Conservation (phyloP, 176 grass and related monocot genomes). For the Canna indica region DNA sequence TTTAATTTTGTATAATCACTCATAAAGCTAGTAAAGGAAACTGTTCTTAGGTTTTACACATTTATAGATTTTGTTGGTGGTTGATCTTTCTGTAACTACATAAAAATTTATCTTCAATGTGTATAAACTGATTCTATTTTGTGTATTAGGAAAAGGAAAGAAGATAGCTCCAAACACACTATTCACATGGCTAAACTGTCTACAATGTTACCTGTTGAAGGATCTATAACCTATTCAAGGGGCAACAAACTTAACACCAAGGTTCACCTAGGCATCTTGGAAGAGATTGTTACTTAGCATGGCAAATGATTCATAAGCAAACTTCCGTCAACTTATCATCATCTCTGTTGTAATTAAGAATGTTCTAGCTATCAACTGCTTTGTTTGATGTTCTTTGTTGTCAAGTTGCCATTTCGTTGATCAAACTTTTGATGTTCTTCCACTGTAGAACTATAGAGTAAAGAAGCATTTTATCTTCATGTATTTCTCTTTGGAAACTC, state of each 20-base stretch:
- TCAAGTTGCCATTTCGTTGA: not conserved
- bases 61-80: no score
- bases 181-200: not conserved
- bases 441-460: no score
- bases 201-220: not conserved
- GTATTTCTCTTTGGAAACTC: no score
- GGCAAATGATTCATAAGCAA: not conserved
- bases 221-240: not conserved
- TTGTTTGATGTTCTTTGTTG: not conserved
- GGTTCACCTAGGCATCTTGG: not conserved
- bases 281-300: not conserved
- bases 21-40: not conserved
- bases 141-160: constrained; percentile 62
- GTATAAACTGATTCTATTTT: not conserved
- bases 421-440: no score
- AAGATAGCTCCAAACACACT: constrained; percentile 23
- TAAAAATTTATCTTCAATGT: not conserved
- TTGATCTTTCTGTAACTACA: not conserved
- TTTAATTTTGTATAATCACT: not conserved
- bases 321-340: no score
- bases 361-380: not conserved
- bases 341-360: not conserved
- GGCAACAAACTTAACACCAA: not conserved
- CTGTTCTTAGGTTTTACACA: not conserved
- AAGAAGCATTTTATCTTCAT: no score